phyloP scores from a whole-genome alignment of 2,329 filamentous ascomycete species.

The Ceratocystis cubensis region DNA sequence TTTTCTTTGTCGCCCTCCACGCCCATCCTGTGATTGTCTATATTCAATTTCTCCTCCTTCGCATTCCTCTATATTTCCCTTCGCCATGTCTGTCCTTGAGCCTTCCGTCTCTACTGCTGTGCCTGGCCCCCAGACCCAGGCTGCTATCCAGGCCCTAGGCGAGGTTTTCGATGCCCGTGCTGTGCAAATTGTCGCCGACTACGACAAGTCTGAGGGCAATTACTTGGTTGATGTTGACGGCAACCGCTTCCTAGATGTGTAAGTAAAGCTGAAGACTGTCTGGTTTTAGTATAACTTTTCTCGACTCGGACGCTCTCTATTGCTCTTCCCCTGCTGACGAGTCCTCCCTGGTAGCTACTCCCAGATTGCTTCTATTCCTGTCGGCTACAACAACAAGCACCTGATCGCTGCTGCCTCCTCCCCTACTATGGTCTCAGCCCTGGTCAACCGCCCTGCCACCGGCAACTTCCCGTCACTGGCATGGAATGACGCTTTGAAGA shows the following conservation, averaged over 20 bases:
- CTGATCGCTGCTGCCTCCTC: constrained; percentile 58
- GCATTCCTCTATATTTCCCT: constrained; percentile 11
- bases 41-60: neutral
- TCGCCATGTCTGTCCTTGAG: constrained; percentile 24
- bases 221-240: constrained; percentile 41
- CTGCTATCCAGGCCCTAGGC: constrained; percentile 33
- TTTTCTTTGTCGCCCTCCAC: neutral
- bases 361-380: constrained; percentile 83
- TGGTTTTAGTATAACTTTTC: neutral
- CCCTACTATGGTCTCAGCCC: constrained; percentile 63
- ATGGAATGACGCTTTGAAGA: constrained; percentile 68
- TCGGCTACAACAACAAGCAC: constrained; percentile 82
- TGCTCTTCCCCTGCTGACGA: constrained; percentile 1
- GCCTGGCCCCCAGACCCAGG: constrained; percentile 32
- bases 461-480: constrained; percentile 83
- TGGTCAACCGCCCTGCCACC: constrained; percentile 81
- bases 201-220: constrained; percentile 40
- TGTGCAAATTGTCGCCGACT: constrained; percentile 42
- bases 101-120: constrained; percentile 30
- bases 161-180: constrained; percentile 40
- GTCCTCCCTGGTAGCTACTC: constrained; percentile 47
- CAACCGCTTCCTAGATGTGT: constrained; percentile 39
- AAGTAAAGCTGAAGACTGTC: constrained; percentile 23
- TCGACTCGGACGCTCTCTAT: neutral
- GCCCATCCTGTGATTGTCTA: neutral